Percentiles rank a stretch among this genome's conserved stretches.
Conservation (phyloP, 202 grass and related monocot genomes). For the Hordeum pubiflorum region DNA sequence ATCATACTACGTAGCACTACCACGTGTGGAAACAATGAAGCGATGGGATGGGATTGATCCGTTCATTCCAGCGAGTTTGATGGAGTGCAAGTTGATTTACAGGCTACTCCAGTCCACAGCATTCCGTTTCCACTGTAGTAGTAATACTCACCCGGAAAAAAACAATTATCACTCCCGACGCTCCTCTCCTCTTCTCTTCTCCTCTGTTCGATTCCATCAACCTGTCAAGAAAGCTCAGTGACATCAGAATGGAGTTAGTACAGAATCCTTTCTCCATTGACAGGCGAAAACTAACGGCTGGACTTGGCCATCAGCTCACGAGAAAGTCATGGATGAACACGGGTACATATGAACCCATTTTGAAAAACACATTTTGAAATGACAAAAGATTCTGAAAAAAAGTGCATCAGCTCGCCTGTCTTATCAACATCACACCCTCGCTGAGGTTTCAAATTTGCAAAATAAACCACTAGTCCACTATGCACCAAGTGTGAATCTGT, state of each 20-base stretch:
- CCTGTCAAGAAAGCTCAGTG: not conserved
- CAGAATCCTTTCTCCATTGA: not conserved
- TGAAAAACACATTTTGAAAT: no score
- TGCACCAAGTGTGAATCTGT: not conserved
- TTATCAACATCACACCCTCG: not conserved
- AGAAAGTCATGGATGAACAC: no score
- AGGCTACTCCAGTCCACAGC: no score
- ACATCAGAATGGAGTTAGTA: constrained; percentile 3
- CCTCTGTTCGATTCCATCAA: not conserved
- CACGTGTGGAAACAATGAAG: no score
- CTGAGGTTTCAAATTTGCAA: not conserved
- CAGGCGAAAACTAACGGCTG: not conserved
- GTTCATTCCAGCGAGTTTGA: not conserved
- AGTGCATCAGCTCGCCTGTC: no score
- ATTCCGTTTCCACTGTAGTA: no score
- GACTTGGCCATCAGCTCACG: not conserved
- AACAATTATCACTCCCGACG: no score
- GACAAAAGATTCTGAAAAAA: no score
- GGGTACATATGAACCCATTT: no score
- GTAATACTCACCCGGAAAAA: no score
- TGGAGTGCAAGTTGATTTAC: constrained; percentile 8
- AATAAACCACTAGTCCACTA: not conserved
- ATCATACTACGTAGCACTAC: no score
- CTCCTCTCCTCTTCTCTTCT: no score
- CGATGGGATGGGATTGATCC: not conserved